Base-by-base conservation (phyloP, 2,329 filamentous ascomycete genomes). In the Hypoxylon rubiginosum region DNA sequence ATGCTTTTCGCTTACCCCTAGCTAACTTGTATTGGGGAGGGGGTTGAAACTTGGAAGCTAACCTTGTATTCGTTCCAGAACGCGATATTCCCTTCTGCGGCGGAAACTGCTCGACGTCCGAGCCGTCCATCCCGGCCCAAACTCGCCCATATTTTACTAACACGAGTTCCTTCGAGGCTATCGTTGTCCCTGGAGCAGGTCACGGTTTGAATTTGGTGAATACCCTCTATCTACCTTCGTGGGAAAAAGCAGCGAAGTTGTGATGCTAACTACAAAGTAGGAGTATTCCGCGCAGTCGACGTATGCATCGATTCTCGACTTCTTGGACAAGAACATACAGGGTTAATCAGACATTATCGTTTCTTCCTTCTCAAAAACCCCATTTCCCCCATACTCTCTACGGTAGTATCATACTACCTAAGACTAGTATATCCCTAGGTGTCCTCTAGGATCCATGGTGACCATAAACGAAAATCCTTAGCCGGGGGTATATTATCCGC, bases 31-130 rank as follows among this genome's bases (percentile, higher is more conserved):
- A 4, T n/a, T 48, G 13, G 39, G 15, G 11, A 15, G 15, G 21
- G 9, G 1, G 13, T 7, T 11, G 10, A 39, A 11, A 36, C 24
- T 32, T 2, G n/a, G 15, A 17, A 54, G 21, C 62, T 62, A 17
- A 58, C 45, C 8, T 34, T 17, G 1, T n/a, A 26, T 50, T 3
- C 13, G 5, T 13, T 50, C 19, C 36, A 83, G 82, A 82, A 19
- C 75, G 76, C 11, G 84, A 89, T 52, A 62, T 85, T 10, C 83
- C 85, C 5, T 91, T 88, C 75, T 91, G 89, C 64, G 89, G 88
- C 3, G 86, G 87, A 26, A 84, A 90, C 75, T 91, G 88, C 77
- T 72, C 79, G 2, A 79, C 83, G 0, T 79, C 77, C 13, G 69
- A 75, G 43, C 75, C 81, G 88, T 46, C 82, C 85, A 1, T 82